Evolutionary conservation across 345 rosid genomes (phyloP), one percentile per base, ranked within the genome.

Genomic region (Euclidium syriacum): DNA sequence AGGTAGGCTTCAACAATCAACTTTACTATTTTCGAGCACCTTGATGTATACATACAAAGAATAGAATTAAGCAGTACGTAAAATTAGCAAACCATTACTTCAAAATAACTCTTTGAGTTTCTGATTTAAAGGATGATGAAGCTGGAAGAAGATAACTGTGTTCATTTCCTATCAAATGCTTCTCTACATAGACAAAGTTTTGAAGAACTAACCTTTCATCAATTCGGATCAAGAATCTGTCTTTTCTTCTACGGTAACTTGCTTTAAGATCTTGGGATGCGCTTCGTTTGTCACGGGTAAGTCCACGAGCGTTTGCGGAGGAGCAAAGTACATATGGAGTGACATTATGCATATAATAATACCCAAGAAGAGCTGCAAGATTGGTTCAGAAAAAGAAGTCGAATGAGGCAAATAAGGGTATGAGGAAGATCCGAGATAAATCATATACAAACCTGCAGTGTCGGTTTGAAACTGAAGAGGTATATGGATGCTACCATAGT

Each of bases 271-370:
- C 69, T 81, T 95, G 1, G 91, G 72, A 67, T 70, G 70, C 1
- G 79, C 46, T 78, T 81, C 84, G 6, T 47, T 58, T 8, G 78
- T 35, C 33, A 76, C 10, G 4, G 96, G 88, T 66, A 79, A 61
- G 65, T 83, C 95, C 38, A 90, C 60, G 18, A 87, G 96, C 80
- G 70, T 77, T 53, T 24, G 77, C 34, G 89, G 84, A 42, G 95
- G 89, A 15, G 96, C 88, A 73, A 94, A 90, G 65, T 90, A 94
- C 96, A 90, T 86, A 65, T 90, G 97, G 12, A 90, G 79, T 0
- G 92, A 94, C 99, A 94, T 94, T 81, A 90, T 90, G 74, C 99
- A 94, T 47, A 90, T 79, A 44, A 87, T 73, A 26, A 87, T 90
- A 32, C 97, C 99, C 81, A 90, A 73, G 80, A 94, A 90, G 67